phyloP scores from a whole-genome alignment of 768 basidiomycete species.

The Hericium rajendrae region DNA sequence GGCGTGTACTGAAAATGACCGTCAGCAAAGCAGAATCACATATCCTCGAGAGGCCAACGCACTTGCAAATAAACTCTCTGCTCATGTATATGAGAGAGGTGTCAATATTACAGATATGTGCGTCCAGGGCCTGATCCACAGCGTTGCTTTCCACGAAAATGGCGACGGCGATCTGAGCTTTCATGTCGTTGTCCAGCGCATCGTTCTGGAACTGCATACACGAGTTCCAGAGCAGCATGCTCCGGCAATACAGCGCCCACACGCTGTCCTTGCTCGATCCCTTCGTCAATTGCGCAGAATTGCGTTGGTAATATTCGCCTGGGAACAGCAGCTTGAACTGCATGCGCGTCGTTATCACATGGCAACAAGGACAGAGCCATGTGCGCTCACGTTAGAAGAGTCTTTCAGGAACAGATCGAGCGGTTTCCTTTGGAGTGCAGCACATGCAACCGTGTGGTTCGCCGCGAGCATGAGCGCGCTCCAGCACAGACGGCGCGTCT shows the following conservation, averaged over 20 bases:
- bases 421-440: constrained; percentile 50
- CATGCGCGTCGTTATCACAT: constrained; percentile 8
- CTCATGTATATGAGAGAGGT: constrained; percentile 33
- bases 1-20: constrained; percentile 5
- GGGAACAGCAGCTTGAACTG: constrained; percentile 66
- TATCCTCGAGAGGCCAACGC: background rate
- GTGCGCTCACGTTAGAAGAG: constrained; percentile 48
- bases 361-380: background rate
- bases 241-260: constrained; percentile 76
- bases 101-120: constrained; percentile 65
- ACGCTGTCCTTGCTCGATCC: constrained; percentile 66
- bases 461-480: constrained; percentile 60
- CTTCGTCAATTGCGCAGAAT: constrained; percentile 26
- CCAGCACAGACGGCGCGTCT: constrained; percentile 72
- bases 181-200: constrained; percentile 36
- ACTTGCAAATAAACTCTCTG: constrained; percentile 13
- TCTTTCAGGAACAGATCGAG: constrained; percentile 52
- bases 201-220: constrained; percentile 43
- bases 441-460: constrained; percentile 58
- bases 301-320: constrained; percentile 54
- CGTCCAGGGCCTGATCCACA: constrained; percentile 57
- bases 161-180: constrained; percentile 48
- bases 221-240: constrained; percentile 75
- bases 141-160: constrained; percentile 58
- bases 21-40: background rate